Evolutionary conservation across 768 basidiomycete species (phyloP).

Genomic region (Psilocybe cyanescens): DNA sequence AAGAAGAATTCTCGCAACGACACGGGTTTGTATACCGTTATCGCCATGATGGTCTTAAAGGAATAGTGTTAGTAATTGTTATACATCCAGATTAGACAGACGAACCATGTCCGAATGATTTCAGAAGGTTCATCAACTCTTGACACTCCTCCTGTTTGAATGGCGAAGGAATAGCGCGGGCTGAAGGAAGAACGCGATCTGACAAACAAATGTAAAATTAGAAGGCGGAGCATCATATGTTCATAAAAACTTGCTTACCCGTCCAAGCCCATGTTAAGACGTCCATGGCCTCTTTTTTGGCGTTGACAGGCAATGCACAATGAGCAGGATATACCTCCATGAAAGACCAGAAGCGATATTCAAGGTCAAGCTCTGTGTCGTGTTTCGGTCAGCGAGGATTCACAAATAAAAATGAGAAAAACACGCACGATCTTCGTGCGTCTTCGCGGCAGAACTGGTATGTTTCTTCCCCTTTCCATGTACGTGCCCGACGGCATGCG

Average conservation of each 20-base stretch:
- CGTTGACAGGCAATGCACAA: constrained; percentile 53
- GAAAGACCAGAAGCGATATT: constrained; percentile 83
- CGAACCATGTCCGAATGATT: constrained; percentile 29
- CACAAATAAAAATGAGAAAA: background rate
- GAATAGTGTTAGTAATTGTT: background rate
- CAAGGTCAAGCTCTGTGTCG: constrained; percentile 67
- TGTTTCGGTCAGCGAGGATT: background rate
- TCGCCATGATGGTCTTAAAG: constrained; percentile 34
- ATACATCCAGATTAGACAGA: background rate
- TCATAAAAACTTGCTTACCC: constrained; percentile 39
- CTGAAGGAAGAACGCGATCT: constrained; percentile 74
- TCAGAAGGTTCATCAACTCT: constrained; percentile 66
- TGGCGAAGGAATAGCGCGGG: constrained; percentile 57
- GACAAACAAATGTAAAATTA: background rate
- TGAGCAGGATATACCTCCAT: constrained; percentile 83
- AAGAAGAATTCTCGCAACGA: constrained; percentile 69
- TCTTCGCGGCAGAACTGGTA: constrained; percentile 18
- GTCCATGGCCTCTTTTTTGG: constrained; percentile 72
- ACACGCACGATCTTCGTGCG: constrained; percentile 49
- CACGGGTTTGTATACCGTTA: constrained; percentile 53
- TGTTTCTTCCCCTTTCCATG: constrained; percentile 28
- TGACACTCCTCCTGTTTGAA: constrained; percentile 81
- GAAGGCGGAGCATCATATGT: background rate
- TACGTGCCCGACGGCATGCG: constrained; percentile 12
- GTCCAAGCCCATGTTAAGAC: constrained; percentile 83